Base-by-base conservation (phyloP, 345 rosid genomes). In the Lepidium didymum region DNA sequence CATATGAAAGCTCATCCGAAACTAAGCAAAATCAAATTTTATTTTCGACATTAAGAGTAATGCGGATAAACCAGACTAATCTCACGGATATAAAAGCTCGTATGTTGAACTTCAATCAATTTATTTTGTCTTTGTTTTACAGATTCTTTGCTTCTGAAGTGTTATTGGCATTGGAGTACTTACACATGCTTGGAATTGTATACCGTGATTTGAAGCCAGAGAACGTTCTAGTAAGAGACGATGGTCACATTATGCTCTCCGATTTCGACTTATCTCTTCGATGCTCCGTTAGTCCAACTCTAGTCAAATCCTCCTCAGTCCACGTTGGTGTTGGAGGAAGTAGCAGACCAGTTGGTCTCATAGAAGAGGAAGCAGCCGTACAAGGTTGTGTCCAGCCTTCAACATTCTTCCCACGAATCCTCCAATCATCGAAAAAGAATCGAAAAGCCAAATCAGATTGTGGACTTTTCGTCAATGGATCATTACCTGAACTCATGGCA, bases 121-220 rank as follows among this genome's bases (percentile, higher is more conserved):
- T 6, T 14, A n/a, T n/a, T 41, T n/a, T n/a, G n/a, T n/a, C n/a
- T 13, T 1, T 15, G 10, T 46, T 9, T n/a, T 27, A 50, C 83
- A 89, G 98, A 80, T 86, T 92, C 69, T 92, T 73, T 78, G 96
- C 98, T 47, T 87, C 93, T 18, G 98, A 92, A 78, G 91, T 92
- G 75, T 60, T 92, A 41, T 70, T 92, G 63, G 98, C 98, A 8
- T 86, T 92, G 14, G 96, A 90, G 77, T 92, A 92, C 50, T 76
- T 92, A 34, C 98, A 90, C 83, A 92, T 92, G 98, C 84, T 90
- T 40, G 98, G 98, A 19, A 85, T 92, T 8, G 98, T 92, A 2
- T 92, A 92, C 67, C 83, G 96, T 52, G 98, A 92, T 54, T 74
- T 88, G 69, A 92, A 92, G 77, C 98, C 96, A 45, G 97, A 92